A percentile compares a stretch with the other conserved stretches of the same genome.
These are phyloP conservation scores for Ascochyta lentis DNA, from an alignment of 2,329 filamentous ascomycete genomes.

Conservation along the genomic window DNA sequence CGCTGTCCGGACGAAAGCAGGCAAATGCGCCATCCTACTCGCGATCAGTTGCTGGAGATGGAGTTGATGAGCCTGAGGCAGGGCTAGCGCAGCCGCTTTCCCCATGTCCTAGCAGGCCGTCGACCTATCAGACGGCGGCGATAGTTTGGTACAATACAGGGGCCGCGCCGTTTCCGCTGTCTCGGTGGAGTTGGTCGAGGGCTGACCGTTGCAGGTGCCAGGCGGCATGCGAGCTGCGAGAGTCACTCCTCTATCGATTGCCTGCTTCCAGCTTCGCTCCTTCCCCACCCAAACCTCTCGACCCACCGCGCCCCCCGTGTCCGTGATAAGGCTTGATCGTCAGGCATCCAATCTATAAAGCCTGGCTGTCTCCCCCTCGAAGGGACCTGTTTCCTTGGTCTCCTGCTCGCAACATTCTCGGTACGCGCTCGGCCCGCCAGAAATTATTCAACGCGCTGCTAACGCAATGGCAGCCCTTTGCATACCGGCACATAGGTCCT, in stretches of 20 bases:
- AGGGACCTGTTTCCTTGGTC: conserved; percentile 23
- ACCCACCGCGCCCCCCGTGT: conserved; percentile 23
- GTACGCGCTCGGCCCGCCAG: conserved; percentile 39
- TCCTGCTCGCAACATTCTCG: conserved; percentile 31
- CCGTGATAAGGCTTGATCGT: conserved; percentile 20
- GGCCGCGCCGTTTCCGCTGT: conserved; percentile 11
- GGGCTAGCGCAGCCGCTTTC: conserved; percentile 16
- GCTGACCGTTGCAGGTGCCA: conserved; percentile 8
- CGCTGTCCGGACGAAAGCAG: conserved; percentile 9
- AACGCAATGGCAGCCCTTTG: conserved; percentile 30
- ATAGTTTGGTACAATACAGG: conserved; percentile 14
- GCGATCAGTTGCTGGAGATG: conserved; percentile 1
- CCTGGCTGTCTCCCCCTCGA: conserved; percentile 21
- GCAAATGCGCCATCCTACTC: background rate
- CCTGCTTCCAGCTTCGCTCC: conserved; percentile 20
- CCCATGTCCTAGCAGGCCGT: conserved; percentile 5
- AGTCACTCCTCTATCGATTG: conserved; percentile 29
- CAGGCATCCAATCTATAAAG: conserved; percentile 22
- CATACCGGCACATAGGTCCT: conserved; percentile 2
- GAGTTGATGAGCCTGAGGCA: conserved; percentile 1
- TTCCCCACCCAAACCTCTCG: conserved; percentile 21
- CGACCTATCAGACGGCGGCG: conserved; percentile 5
- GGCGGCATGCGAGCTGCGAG: conserved; percentile 26
- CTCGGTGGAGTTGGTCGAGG: conserved; percentile 3
- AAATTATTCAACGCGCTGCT: conserved; percentile 28